phyloP scores from a whole-genome alignment of 1,284 basidiomycete genomes.

The Moniliella sp. region DNA sequence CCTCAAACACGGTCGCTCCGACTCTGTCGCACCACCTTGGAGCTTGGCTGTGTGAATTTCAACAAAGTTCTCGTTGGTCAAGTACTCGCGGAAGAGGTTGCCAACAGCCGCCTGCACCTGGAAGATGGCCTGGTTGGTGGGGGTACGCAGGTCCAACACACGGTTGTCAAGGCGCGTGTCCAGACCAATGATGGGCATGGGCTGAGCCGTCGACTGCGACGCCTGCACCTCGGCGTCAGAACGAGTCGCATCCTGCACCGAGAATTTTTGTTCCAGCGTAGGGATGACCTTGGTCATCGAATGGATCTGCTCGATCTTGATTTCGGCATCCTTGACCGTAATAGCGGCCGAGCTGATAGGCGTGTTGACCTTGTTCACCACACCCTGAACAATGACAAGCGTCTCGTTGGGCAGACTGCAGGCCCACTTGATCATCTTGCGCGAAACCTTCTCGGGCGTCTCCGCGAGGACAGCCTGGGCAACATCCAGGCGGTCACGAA shows the following conservation, averaged over 20 bases:
- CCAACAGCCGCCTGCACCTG: constrained; percentile 69
- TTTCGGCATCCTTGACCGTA: constrained; percentile 65
- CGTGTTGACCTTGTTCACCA: constrained; percentile 45
- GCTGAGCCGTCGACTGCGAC: constrained; percentile 26
- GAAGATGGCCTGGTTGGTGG: constrained; percentile 90
- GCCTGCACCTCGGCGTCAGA: constrained; percentile 53
- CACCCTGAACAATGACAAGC: constrained; percentile 68
- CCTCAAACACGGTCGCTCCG: constrained; percentile 90
- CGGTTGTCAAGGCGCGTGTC: constrained; percentile 89
- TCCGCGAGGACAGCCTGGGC: constrained; percentile 68
- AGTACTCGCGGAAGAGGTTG: constrained; percentile 65
- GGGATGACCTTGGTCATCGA: constrained; percentile 53
- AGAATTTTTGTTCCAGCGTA: constrained; percentile 51
- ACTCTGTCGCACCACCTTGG: constrained; percentile 86
- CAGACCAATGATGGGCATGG: constrained; percentile 24
- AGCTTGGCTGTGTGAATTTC: constrained; percentile 97
- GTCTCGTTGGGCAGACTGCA: constrained; percentile 59
- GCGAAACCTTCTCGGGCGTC: constrained; percentile 62
- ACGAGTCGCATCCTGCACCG: constrained; percentile 73
- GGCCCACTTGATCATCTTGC: constrained; percentile 93
- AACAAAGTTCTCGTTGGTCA: constrained; percentile 55
- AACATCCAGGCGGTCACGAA: constrained; percentile 70
- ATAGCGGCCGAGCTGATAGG: constrained; percentile 75
- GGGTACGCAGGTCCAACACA: constrained; percentile 76
- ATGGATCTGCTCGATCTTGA: constrained; percentile 66